These are phyloP conservation scores for Xylariaceae sp. DNA, from an alignment of 2,329 filamentous ascomycete species.

Conservation along the genomic window DNA sequence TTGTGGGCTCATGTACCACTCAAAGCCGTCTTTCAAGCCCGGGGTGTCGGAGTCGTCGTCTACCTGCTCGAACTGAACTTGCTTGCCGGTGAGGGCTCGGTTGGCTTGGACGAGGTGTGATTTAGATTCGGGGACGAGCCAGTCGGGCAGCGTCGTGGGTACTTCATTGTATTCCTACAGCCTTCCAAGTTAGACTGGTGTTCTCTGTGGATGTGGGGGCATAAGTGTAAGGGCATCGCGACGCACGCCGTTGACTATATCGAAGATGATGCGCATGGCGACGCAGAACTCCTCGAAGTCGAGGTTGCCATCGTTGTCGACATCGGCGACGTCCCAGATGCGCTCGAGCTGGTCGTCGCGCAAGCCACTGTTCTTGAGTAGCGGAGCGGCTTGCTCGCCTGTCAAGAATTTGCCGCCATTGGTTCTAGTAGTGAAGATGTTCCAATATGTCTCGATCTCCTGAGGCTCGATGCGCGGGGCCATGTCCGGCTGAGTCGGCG, in stretches of 20 bases:
- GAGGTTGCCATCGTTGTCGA: slow-evolving; percentile 94
- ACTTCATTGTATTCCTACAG: slow-evolving; percentile 82
- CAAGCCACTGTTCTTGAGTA: slow-evolving; percentile 62
- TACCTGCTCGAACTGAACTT: slow-evolving; percentile 79
- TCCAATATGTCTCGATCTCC: slow-evolving; percentile 66
- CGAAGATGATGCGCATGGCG: slow-evolving; percentile 96
- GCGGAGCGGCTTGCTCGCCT: slow-evolving; percentile 60
- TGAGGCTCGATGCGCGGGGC: slow-evolving; percentile 60
- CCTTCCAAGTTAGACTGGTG: slow-evolving; percentile 6
- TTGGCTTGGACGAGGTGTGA: slow-evolving; percentile 83
- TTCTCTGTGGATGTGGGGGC: not conserved
- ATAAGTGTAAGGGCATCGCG: not conserved
- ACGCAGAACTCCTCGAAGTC: slow-evolving; percentile 99
- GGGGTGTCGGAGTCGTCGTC: slow-evolving; percentile 79
- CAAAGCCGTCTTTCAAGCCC: slow-evolving; percentile 92
- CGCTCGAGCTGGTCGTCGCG: slow-evolving; percentile 81
- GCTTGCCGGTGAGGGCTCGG: slow-evolving; percentile 74
- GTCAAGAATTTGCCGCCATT: slow-evolving; percentile 60
- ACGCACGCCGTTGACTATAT: slow-evolving; percentile 84
- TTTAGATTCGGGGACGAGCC: slow-evolving; percentile 95
- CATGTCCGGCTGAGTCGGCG: slow-evolving; percentile 38
- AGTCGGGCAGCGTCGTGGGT: slow-evolving; percentile 82
- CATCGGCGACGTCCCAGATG: slow-evolving; percentile 96
- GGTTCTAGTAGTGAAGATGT: slow-evolving; percentile 59
- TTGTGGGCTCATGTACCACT: slow-evolving; percentile 96